Conservation (phyloP, 192 early-diverging fungal species). For the Umbelopsis sp. region DNA sequence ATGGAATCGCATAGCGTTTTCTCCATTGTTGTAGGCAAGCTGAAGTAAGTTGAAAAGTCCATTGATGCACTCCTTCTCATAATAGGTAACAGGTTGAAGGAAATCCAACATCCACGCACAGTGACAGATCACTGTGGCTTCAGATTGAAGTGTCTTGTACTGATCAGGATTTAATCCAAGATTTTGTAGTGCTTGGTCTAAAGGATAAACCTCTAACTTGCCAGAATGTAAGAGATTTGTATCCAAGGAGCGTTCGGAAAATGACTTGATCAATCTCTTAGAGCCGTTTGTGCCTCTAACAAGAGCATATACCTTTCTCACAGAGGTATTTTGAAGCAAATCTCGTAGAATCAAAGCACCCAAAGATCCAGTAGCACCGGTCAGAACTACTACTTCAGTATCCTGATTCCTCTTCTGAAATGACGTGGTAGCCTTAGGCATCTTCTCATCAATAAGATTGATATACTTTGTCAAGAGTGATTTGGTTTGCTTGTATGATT, state of each 20-base stretch:
- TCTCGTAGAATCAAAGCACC: conserved; percentile 32
- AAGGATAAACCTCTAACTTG: conserved; percentile 12
- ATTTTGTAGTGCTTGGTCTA: conserved; percentile 19
- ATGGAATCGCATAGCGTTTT: conserved; percentile 32
- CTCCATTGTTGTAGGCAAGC: conserved; percentile 18
- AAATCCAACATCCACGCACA: conserved; percentile 44
- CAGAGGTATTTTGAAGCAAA: conserved; percentile 21
- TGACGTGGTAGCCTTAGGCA: neutral
- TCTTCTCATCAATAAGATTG: conserved; percentile 12
- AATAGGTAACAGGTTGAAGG: conserved; percentile 33
- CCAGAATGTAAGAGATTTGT: conserved; percentile 2
- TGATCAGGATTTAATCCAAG: conserved; percentile 27
- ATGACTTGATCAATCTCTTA: conserved; percentile 21
- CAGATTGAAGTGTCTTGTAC: conserved; percentile 25
- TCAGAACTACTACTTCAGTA: conserved; percentile 27
- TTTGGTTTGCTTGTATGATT: no score
- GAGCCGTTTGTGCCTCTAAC: conserved; percentile 26
- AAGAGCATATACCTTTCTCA: conserved; percentile 33
- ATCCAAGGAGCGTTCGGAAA: conserved; percentile 30
- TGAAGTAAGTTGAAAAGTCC: conserved; percentile 31
- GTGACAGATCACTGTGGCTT: conserved; percentile 37
- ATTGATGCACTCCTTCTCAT: conserved; percentile 28
- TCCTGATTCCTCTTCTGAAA: neutral
- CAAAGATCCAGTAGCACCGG: conserved; percentile 40
- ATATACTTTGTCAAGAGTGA: no score